phyloP scores from a whole-genome alignment of 164 flowering plant species.

The Kalanchoe fedtschenkoi region DNA sequence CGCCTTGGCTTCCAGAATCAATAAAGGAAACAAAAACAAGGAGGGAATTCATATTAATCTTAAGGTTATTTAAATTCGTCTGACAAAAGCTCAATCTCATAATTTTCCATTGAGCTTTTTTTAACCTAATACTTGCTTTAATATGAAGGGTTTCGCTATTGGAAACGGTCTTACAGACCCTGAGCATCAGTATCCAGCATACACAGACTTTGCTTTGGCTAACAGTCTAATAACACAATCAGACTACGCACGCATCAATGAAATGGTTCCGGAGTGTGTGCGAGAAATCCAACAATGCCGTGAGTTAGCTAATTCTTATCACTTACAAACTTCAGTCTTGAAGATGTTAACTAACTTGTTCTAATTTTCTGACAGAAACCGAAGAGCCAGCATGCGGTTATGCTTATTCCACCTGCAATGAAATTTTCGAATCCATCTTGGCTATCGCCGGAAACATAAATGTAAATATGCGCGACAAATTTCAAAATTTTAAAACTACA shows the following conservation, averaged over 20 bases:
- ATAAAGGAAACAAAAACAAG: slow-evolving; percentile 21
- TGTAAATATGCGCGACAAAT: slow-evolving; percentile 25
- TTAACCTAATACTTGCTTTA: no score
- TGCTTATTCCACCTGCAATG: slow-evolving; percentile 38
- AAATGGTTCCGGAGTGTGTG: slow-evolving; percentile 14
- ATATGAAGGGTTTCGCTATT: slow-evolving; percentile 28
- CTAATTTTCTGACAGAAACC: slow-evolving; percentile 27
- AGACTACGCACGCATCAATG: slow-evolving; percentile 15
- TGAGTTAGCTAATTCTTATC: slow-evolving; percentile 1
- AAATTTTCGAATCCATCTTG: slow-evolving; percentile 34
- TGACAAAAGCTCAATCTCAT: no score
- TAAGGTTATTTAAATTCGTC: no score
- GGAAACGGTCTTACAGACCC: slow-evolving; percentile 31
- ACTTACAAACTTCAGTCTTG: not conserved
- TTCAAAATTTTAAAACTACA: not conserved
- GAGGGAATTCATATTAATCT: slow-evolving; percentile 24
- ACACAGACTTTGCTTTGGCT: slow-evolving; percentile 22
- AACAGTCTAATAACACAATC: slow-evolving; percentile 17
- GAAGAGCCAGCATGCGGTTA: slow-evolving; percentile 45
- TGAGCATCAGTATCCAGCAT: slow-evolving; percentile 17
- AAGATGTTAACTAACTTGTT: not conserved
- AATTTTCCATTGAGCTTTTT: no score
- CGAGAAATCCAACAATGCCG: slow-evolving; percentile 23
- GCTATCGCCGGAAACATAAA: slow-evolving; percentile 31
- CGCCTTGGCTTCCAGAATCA: slow-evolving; percentile 14